phyloP scores from a whole-genome alignment of 1,139 yeast genomes.

The Chernovozyma aurita region DNA sequence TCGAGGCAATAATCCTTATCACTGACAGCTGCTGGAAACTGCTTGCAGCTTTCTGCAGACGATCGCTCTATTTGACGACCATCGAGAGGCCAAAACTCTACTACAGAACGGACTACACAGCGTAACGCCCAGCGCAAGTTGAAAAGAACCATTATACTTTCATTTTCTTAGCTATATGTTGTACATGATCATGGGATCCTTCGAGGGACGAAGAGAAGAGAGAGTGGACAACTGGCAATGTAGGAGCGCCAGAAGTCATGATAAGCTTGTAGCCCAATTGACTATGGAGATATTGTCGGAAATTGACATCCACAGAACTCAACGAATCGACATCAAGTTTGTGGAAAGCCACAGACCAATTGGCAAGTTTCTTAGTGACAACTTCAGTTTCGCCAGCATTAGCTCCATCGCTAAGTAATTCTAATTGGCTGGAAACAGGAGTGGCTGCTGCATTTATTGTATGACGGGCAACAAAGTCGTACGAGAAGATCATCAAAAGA shows the following conservation, averaged over 20 bases:
- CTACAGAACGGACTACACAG: too few relatives aligned
- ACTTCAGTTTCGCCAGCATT: conserved; percentile 2
- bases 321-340: conserved; percentile 17
- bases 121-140: too few relatives aligned
- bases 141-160: conserved; percentile 1
- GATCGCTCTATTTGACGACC: too few relatives aligned
- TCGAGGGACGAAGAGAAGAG: conserved; percentile 1
- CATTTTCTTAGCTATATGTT: conserved; percentile 2
- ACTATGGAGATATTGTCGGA: conserved; percentile 26
- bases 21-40: too few relatives aligned
- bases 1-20: too few relatives aligned
- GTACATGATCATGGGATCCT: conserved; percentile 3
- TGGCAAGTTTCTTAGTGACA: conserved; percentile 16
- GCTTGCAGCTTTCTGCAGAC: too few relatives aligned
- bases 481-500: conserved; percentile 39
- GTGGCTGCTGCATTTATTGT: conserved; percentile 10
- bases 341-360: conserved; percentile 29
- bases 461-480: conserved; percentile 36
- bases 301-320: conserved; percentile 22
- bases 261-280: conserved; percentile 29
- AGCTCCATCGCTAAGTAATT: conserved; percentile 4
- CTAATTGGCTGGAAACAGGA: conserved; percentile 9
- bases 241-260: neutral
- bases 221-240: neutral
- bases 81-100: too few relatives aligned